These are phyloP conservation scores for Rhazya stricta DNA, from an alignment of 257 asterid genomes.

Conservation along the genomic window DNA sequence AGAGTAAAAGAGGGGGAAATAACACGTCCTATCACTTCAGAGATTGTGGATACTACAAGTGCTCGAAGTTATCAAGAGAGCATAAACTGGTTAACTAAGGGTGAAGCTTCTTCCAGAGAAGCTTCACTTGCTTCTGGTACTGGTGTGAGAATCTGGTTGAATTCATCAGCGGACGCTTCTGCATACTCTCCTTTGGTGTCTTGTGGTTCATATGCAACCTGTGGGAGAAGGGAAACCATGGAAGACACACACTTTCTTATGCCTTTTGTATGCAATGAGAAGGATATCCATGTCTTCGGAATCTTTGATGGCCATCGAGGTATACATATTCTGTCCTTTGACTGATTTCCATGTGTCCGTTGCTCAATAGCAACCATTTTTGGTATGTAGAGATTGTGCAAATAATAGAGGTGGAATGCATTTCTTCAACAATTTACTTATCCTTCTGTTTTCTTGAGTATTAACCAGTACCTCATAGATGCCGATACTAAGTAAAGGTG, in stretches of 20 bases:
- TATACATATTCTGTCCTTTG: conserved; percentile 25
- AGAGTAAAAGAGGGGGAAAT: conserved; percentile 23
- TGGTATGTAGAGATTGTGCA: background rate
- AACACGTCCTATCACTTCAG: conserved; percentile 20
- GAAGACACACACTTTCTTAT: conserved; percentile 78
- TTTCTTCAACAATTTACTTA: background rate
- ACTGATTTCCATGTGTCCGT: background rate
- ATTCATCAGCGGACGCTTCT: conserved; percentile 35
- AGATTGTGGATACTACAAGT: conserved; percentile 23
- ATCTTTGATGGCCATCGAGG: conserved; percentile 99
- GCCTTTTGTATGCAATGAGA: conserved; percentile 49
- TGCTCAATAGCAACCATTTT: background rate
- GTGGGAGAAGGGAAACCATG: conserved; percentile 97
- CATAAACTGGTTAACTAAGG: conserved; percentile 68
- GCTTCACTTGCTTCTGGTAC: conserved; percentile 34
- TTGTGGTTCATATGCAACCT: conserved; percentile 85
- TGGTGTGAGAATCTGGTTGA: conserved; percentile 31
- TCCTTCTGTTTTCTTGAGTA: background rate
- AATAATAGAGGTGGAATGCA: background rate
- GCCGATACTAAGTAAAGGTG: background rate
- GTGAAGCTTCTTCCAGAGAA: conserved; percentile 41
- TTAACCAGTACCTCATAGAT: background rate
- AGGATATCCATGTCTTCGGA: conserved; percentile 66
- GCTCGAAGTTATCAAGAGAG: conserved; percentile 49
- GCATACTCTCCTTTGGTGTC: conserved; percentile 64